Percentiles rank a stretch among this genome's conserved stretches.
These are phyloP conservation scores for Colletotrichum chrysophilum DNA, from an alignment of 2,329 filamentous ascomycete species.

Conservation along the genomic window DNA sequence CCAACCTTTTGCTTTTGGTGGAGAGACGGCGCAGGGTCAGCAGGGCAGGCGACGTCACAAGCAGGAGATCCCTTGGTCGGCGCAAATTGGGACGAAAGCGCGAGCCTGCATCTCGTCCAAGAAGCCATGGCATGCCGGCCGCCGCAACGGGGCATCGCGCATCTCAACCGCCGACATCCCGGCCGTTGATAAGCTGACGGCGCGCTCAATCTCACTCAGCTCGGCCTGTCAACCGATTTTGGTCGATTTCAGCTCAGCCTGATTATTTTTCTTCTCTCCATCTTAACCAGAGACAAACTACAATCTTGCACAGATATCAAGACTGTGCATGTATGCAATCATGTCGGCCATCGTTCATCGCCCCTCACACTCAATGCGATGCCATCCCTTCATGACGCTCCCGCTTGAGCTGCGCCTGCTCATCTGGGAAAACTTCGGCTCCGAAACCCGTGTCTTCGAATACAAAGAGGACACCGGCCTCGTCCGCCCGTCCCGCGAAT, in stretches of 20 bases:
- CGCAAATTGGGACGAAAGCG: not conserved
- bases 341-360: not conserved
- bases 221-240: not conserved
- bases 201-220: not conserved
- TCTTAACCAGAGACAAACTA: not conserved
- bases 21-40: not conserved
- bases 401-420: conserved; percentile 15
- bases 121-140: not conserved
- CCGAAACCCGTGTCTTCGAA: conserved; percentile 1
- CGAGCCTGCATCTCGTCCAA: not conserved
- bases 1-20: not conserved
- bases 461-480: conserved; percentile 11
- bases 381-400: conserved; percentile 7
- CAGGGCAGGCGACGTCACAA: not conserved
- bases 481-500: not conserved
- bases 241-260: not conserved
- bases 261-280: not conserved
- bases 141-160: not conserved
- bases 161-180: not conserved
- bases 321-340: not conserved
- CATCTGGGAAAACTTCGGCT: conserved; percentile 2
- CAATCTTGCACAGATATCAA: not conserved
- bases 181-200: not conserved
- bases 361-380: not conserved
- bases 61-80: not conserved